These are phyloP conservation scores for Globisporangium lucens DNA, from an alignment of 352 stramenopile genomes.

Conservation along the genomic window DNA sequence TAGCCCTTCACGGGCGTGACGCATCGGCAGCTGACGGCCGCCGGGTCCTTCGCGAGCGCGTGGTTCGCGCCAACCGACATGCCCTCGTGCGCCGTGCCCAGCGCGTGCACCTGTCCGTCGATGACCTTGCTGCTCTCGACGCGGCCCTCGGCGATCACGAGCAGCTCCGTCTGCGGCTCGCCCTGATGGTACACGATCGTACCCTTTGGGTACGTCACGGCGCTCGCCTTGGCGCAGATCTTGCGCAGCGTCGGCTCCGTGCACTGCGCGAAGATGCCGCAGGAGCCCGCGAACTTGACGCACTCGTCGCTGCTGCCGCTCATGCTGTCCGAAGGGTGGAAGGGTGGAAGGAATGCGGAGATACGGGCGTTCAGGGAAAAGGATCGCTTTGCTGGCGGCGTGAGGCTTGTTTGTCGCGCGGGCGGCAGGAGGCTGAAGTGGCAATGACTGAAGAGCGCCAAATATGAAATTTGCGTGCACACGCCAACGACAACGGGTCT, in stretches of 20 bases:
- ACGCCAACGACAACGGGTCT: neutral
- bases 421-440: conserved; percentile 15
- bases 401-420: neutral
- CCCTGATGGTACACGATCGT: conserved; percentile 79
- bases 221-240: conserved; percentile 61
- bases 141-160: conserved; percentile 63
- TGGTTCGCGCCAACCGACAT: conserved; percentile 78
- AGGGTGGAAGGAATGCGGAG: neutral
- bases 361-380: neutral
- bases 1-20: conserved; percentile 80
- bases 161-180: conserved; percentile 74
- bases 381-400: conserved; percentile 1
- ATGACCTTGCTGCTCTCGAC: conserved; percentile 81
- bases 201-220: conserved; percentile 71
- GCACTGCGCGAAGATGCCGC: conserved; percentile 81
- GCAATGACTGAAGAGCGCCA: conserved; percentile 14
- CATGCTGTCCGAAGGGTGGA: conserved; percentile 21
- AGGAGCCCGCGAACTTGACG: conserved; percentile 52
- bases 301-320: conserved; percentile 48
- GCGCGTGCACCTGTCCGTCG: conserved; percentile 76
- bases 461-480: conserved; percentile 6
- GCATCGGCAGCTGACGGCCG: conserved; percentile 74
- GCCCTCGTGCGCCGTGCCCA: conserved; percentile 46
- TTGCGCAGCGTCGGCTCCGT: conserved; percentile 76
- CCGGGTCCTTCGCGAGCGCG: conserved; percentile 72